Evolutionary conservation across 805 yeast species (phyloP).

Genomic region (Candida sanyiensis): DNA sequence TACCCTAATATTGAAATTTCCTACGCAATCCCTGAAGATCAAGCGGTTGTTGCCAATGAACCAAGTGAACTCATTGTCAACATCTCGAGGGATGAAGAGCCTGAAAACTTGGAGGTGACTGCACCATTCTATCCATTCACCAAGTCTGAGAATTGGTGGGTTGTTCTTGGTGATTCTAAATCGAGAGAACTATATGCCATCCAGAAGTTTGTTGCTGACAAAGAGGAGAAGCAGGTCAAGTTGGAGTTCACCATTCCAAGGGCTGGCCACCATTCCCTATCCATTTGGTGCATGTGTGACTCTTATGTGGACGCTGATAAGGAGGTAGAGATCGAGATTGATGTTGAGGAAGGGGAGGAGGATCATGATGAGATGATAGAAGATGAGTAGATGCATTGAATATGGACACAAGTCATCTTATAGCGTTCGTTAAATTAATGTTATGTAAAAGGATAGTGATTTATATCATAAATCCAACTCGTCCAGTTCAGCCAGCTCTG

Average conservation of each 20-base stretch:
- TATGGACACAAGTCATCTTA: too few relatives aligned
- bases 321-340: slow-evolving; percentile 54
- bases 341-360: slow-evolving; percentile 33
- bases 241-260: slow-evolving; percentile 54
- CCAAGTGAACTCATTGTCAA: slow-evolving; percentile 42
- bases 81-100: slow-evolving; percentile 71
- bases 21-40: slow-evolving; percentile 41
- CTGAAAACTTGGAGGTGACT: slow-evolving; percentile 55
- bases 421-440: too few relatives aligned
- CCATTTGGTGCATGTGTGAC: slow-evolving; percentile 86
- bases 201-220: slow-evolving; percentile 51
- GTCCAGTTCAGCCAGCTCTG: slow-evolving; percentile 12
- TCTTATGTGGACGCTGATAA: slow-evolving; percentile 91
- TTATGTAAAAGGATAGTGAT: background rate
- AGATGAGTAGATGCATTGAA: background rate
- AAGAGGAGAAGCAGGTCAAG: slow-evolving; percentile 46
- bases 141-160: slow-evolving; percentile 80
- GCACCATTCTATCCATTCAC: slow-evolving; percentile 53
- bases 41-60: slow-evolving; percentile 42
- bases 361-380: slow-evolving; percentile 20
- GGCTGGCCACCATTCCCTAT: slow-evolving; percentile 55
- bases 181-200: slow-evolving; percentile 65
- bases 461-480: slow-evolving; percentile 21
- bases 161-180: slow-evolving; percentile 66
- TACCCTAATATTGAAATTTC: slow-evolving; percentile 81